Evolutionary conservation across 805 yeast genomes (phyloP), one percentile per base, ranked within the genome.

Genomic region (Candida schatavii): DNA sequence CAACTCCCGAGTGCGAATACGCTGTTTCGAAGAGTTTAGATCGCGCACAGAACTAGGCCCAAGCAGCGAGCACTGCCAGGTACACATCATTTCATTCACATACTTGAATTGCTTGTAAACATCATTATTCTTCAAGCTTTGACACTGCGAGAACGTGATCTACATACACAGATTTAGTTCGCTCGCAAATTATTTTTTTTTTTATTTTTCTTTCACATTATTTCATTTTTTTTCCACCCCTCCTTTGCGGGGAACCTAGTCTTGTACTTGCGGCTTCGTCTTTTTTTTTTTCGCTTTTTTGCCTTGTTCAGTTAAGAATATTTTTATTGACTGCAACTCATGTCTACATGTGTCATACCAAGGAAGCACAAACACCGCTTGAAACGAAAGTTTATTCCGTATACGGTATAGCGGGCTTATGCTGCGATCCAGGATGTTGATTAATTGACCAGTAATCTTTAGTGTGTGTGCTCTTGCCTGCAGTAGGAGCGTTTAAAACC

Each of bases 251-350:
- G 27, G 27, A 23, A 23, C 27, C 7, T 23, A 7, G 10, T 23
- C 7, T 11, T 23, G 7, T 23, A 23, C 11, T 23, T 23, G 7
- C 27, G 11, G 7, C 11, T 11, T 23, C 7, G 10, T 23, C 27
- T 7, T 11, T 23, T 11, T 23, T 23, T 23, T 23, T 23, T 23
- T 23, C 11, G 7, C 11, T 23, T 23, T 23, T 23, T 23, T 31
- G 13, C 35, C 35, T 31, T 31, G 35, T 31, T 31, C 20, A 31
- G 35, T 31, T 31, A 31, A 31, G 27, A 11, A 23, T 23, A 23
- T 23, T 23, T 23, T 23, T 23, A n/a, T n/a, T n/a, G n/a, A n/a
- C n/a, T n/a, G n/a, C n/a, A n/a, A n/a, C n/a, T n/a, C n/a, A n/a
- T n/a, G 7, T 23, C 27, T 11, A 23, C 27, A 7, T 23, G 11